A percentile compares a stretch with the other conserved stretches of the same genome.
Evolutionary conservation across 495 filamentous ascomycete genomes (phyloP).

Genomic region (Aspergillus diversus): DNA sequence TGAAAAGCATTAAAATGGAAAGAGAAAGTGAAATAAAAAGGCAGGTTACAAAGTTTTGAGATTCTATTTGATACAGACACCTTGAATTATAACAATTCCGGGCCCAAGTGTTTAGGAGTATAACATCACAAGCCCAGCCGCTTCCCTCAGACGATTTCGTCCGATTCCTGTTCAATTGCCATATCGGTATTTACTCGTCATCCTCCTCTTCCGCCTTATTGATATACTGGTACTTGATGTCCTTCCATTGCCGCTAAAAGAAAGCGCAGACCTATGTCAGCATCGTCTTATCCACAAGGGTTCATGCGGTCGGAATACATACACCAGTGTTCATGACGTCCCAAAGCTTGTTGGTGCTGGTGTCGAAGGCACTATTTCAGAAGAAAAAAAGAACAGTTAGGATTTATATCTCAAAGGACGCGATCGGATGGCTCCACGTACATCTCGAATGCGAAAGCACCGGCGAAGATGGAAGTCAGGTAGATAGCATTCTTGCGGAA

Average conservation of each 20-base stretch:
- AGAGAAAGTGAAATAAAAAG: not conserved
- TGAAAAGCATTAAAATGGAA: not conserved
- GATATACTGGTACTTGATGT: slow-evolving; percentile 88
- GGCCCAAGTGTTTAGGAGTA: slow-evolving; percentile 20
- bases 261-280: slow-evolving; percentile 35
- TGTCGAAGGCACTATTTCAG: slow-evolving; percentile 72
- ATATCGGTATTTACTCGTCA: slow-evolving; percentile 45
- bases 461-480: slow-evolving; percentile 80
- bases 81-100: slow-evolving; percentile 19
- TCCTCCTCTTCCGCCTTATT: slow-evolving; percentile 63
- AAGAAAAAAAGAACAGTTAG: slow-evolving; percentile 24
- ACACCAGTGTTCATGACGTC: slow-evolving; percentile 87
- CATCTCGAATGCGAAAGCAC: slow-evolving; percentile 93
- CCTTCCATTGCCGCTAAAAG: slow-evolving; percentile 97
- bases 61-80: slow-evolving; percentile 46
- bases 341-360: slow-evolving; percentile 79
- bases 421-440: slow-evolving; percentile 50
- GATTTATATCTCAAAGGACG: slow-evolving; percentile 7
- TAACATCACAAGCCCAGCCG: slow-evolving; percentile 25
- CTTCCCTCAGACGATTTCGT: slow-evolving; percentile 17
- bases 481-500: slow-evolving; percentile 85
- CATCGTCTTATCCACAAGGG: slow-evolving; percentile 10
- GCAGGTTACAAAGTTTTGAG: slow-evolving; percentile 22
- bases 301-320: slow-evolving; percentile 45
- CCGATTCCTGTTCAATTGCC: slow-evolving; percentile 13